These are phyloP conservation scores for Aspergillus heteromorphus DNA, from an alignment of 495 filamentous ascomycete species.

Conservation along the genomic window DNA sequence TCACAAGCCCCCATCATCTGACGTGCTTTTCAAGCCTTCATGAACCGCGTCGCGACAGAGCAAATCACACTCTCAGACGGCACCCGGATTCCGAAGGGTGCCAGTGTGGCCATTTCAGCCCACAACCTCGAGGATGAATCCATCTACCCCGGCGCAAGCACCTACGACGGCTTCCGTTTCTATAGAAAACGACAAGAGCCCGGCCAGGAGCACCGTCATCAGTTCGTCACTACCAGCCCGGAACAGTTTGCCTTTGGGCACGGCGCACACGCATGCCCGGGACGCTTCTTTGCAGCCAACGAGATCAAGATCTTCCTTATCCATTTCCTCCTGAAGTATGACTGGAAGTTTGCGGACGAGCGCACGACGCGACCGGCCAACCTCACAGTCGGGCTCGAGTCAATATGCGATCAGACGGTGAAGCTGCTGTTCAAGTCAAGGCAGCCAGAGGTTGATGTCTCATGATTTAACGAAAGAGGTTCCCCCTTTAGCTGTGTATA, in stretches of 20 bases:
- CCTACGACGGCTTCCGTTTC: conserved; percentile 46
- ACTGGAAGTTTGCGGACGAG: conserved; percentile 38
- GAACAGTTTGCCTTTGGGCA: conserved; percentile 44
- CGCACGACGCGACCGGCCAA: conserved; percentile 17
- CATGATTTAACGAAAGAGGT: conserved; percentile 15
- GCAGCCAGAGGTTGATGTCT: conserved; percentile 25
- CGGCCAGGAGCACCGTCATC: conserved; percentile 37
- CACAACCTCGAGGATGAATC: conserved; percentile 31
- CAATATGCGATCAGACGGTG: conserved; percentile 24
- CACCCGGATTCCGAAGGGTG: conserved; percentile 29
- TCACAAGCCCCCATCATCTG: neutral
- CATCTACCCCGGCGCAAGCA: conserved; percentile 37
- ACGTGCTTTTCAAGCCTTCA: conserved; percentile 23
- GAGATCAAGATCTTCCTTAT: conserved; percentile 42
- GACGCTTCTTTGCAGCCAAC: conserved; percentile 47
- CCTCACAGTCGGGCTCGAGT: conserved; percentile 24
- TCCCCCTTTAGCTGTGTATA: neutral
- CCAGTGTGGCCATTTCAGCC: conserved; percentile 30
- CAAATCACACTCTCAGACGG: conserved; percentile 33
- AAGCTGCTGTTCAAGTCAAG: conserved; percentile 26
- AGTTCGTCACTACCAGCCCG: conserved; percentile 41
- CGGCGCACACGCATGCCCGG: conserved; percentile 51
- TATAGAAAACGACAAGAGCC: conserved; percentile 35
- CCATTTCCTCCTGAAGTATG: conserved; percentile 50
- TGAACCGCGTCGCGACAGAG: conserved; percentile 35